These are phyloP conservation scores for Collybia mongolica DNA, from an alignment of 768 basidiomycete species.

Conservation along the genomic window DNA sequence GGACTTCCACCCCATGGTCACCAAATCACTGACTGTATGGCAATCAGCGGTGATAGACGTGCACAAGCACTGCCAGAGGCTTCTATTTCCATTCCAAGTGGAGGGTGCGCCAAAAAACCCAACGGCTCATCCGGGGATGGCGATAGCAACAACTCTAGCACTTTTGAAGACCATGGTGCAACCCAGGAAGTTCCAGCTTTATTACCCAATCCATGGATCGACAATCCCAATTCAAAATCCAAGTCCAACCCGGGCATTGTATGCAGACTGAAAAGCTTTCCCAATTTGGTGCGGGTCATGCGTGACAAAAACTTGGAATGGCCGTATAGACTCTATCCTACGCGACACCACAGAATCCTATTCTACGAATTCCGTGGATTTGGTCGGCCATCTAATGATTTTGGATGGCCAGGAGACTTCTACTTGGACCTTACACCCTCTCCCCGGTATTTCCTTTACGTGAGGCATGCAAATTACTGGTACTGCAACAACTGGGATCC, in stretches of 20 bases:
- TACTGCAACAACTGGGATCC: not conserved
- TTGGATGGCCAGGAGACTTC: conserved; percentile 8
- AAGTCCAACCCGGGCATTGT: not conserved
- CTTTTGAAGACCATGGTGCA: no score
- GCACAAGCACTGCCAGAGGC: no score
- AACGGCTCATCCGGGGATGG: no score
- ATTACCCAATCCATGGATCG: conserved; percentile 8
- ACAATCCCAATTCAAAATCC: conserved; percentile 2
- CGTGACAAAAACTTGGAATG: not conserved
- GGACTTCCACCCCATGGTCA: no score
- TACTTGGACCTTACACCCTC: conserved; percentile 9
- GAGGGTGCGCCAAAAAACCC: no score
- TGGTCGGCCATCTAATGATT: conserved; percentile 4
- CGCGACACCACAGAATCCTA: not conserved
- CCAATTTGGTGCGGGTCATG: not conserved
- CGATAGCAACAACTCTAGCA: no score
- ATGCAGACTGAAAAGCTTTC: conserved; percentile 2
- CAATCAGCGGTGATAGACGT: no score
- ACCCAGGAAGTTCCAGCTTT: no score
- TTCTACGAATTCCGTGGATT: conserved; percentile 8
- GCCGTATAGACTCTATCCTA: no score
- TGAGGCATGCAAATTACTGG: not conserved
- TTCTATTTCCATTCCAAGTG: no score
- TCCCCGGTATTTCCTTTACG: not conserved
- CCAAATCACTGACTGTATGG: no score